Evolutionary conservation across 2,329 filamentous ascomycete genomes (phyloP).

Genomic region (Penicillium vulpinum): DNA sequence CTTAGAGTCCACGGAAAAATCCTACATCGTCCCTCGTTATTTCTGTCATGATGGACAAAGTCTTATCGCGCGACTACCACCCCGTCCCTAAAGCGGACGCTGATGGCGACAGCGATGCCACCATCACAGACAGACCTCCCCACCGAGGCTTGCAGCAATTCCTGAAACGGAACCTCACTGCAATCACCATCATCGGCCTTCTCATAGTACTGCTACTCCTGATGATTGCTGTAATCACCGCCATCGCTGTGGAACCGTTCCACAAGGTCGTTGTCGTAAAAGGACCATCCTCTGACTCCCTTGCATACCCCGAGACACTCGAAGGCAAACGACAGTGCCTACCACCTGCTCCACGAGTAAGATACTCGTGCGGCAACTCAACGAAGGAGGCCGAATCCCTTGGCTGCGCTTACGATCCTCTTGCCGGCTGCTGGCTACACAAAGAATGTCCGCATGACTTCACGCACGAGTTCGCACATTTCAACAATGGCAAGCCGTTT

Average conservation of each 20-base stretch:
- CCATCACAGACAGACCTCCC: neutral
- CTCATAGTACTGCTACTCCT: slow-evolving; percentile 7
- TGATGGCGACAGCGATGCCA: slow-evolving; percentile 6
- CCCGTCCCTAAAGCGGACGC: slow-evolving; percentile 2
- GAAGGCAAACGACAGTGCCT: slow-evolving; percentile 14
- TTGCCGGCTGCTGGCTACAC: slow-evolving; percentile 20
- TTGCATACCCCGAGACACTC: neutral
- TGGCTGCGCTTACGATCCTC: slow-evolving; percentile 17
- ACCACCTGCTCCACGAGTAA: slow-evolving; percentile 5
- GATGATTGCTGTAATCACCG: slow-evolving; percentile 6
- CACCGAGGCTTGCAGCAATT: neutral
- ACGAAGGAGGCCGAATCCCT: slow-evolving; percentile 11
- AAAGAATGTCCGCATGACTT: slow-evolving; percentile 15
- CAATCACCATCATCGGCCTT: slow-evolving; percentile 13
- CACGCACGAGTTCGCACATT: slow-evolving; percentile 12
- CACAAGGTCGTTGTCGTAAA: slow-evolving; percentile 7
- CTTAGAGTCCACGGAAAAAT: neutral
- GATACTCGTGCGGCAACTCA: slow-evolving; percentile 15
- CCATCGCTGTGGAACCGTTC: slow-evolving; percentile 9
- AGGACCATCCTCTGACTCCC: neutral
- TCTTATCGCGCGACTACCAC: slow-evolving; percentile 3
- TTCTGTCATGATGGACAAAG: neutral
- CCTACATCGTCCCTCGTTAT: neutral
- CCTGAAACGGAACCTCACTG: slow-evolving; percentile 9
- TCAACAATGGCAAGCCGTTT: slow-evolving; percentile 18